Conservation (phyloP, 2,329 filamentous ascomycete species). For the Fusarium cyanostomum region DNA sequence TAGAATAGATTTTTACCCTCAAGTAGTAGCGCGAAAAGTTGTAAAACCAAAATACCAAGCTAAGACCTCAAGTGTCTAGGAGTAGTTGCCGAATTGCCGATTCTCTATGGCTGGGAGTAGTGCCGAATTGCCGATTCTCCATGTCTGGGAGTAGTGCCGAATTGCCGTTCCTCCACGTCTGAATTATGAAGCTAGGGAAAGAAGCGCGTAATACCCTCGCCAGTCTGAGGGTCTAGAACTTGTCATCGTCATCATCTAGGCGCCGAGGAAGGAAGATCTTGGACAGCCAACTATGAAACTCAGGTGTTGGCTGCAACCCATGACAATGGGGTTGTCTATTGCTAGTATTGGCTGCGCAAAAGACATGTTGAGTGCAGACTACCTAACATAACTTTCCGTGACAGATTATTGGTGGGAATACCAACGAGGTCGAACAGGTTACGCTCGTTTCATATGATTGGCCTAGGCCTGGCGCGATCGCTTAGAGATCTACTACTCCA, state of each 20-base stretch:
- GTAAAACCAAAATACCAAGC: constrained; percentile 7
- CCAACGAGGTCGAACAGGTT: background rate
- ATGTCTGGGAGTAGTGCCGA: constrained; percentile 12
- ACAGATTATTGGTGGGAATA: constrained; percentile 2
- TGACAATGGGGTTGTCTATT: background rate
- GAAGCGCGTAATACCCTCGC: background rate
- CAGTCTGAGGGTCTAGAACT: background rate
- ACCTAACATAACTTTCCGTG: background rate
- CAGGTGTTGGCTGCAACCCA: background rate
- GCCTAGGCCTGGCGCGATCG: background rate
- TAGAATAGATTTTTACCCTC: background rate
- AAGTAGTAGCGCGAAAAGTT: background rate
- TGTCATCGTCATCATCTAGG: background rate
- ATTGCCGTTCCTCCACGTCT: constrained; percentile 7
- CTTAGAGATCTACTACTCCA: constrained; percentile 3
- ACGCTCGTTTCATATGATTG: constrained; percentile 19
- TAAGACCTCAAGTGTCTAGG: background rate
- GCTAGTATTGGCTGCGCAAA: no score
- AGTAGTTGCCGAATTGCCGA: no score
- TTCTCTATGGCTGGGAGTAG: no score
- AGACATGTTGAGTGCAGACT: background rate
- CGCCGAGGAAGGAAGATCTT: background rate
- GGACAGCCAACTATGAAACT: constrained; percentile 6
- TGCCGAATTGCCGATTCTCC: no score
- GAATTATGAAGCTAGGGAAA: background rate